Evolutionary conservation across 1,284 basidiomycete species (phyloP), one percentile per base, ranked within the genome.

Genomic region (Ceratorhiza oryzae-sativae): DNA sequence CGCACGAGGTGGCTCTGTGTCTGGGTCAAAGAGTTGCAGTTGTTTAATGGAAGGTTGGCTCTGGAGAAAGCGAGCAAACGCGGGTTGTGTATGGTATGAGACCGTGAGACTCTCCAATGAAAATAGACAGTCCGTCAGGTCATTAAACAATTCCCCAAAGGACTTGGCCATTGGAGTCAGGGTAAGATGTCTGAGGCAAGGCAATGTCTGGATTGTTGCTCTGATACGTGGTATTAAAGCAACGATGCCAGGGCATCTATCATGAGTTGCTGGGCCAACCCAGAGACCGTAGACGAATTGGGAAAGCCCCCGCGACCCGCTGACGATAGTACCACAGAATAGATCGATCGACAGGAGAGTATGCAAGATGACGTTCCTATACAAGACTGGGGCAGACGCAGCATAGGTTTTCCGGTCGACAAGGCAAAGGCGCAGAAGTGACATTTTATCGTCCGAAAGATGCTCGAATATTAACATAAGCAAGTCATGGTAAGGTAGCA

Each of bases 161-260:
- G 68, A 71, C 30, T 59, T 34, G 32, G 68, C 68, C 68, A 60
- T 71, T 6, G 68, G 68, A 27, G 68, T 71, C 18, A 71, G 46
- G 9, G 68, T 71, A 10, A 71, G 45, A 36, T 60, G 45, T 20
- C 68, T 56, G 20, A 71, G 36, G 23, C 46, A 18, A 39, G 68
- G 45, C 23, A 71, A 56, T 23, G 42, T 8, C 12, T 34, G 41
- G 34, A 71, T 30, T 3, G 32, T 51, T 25, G 10, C 46, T 20
- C 56, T 42, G n/a, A 71, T 46, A 27, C 30, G 30, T 25, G 68
- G 27, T 39, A 71, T 18, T 20, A 49, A 23, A 13, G 55, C 20
- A 25, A 71, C 25, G 23, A 71, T 41, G 6, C 56, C 56, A 1
- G 68, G 68, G 23, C 30, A 49, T 27, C 68, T 56, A 41, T 71